A percentile compares a stretch with the other conserved stretches of the same genome.
These are phyloP conservation scores for Beauveria sp. DNA, from an alignment of 2,329 filamentous ascomycete genomes.

Conservation along the genomic window DNA sequence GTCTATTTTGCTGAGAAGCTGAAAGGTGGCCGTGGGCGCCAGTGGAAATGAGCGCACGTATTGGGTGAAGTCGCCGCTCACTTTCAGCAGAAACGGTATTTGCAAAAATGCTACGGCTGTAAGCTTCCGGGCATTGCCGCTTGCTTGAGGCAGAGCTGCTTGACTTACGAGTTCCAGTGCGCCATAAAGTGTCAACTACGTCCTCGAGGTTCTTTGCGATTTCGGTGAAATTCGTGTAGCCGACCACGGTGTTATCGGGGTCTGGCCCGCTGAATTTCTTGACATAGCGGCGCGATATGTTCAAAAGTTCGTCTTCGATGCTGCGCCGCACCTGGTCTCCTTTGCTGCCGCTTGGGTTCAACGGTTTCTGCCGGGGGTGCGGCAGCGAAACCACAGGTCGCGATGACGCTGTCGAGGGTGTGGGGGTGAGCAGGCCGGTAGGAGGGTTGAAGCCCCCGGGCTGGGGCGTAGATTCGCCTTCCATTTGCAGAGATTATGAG, in stretches of 20 bases:
- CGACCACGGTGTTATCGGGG: conserved; percentile 39
- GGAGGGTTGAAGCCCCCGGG: conserved; percentile 46
- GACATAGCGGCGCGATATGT: conserved; percentile 50
- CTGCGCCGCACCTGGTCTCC: conserved; percentile 54
- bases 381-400: conserved; percentile 38
- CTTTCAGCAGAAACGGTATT: conserved; percentile 72
- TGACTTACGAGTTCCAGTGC: conserved; percentile 71
- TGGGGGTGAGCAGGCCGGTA: conserved; percentile 43
- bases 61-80: conserved; percentile 65
- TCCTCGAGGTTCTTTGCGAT: conserved; percentile 67
- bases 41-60: conserved; percentile 65
- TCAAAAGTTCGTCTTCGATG: conserved; percentile 44
- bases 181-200: conserved; percentile 76
- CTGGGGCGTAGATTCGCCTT: conserved; percentile 16
- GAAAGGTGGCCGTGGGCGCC: conserved; percentile 58
- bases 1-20: conserved; percentile 70
- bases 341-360: conserved; percentile 50
- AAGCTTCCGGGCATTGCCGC: neutral
- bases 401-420: conserved; percentile 42
- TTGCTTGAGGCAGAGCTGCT: neutral
- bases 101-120: conserved; percentile 59
- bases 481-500: conserved; percentile 16
- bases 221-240: conserved; percentile 57
- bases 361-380: conserved; percentile 44
- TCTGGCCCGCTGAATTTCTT: conserved; percentile 48